Evolutionary conservation across 305 asterid species (phyloP), one percentile per base, ranked within the genome.

Genomic region (Vinca major): DNA sequence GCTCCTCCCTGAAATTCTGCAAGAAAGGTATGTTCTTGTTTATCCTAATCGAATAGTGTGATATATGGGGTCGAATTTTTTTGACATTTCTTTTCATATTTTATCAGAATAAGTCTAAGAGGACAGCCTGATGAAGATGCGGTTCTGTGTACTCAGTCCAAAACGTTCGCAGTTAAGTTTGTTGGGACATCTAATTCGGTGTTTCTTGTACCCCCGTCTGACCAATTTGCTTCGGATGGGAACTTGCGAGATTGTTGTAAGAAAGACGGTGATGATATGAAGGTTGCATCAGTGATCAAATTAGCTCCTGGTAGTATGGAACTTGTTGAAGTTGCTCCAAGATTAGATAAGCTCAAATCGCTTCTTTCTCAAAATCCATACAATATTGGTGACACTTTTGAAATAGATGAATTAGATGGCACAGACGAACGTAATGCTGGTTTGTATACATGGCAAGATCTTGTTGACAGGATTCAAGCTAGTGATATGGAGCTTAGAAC

Each of bases 61-160:
- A 43, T 19, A 48, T 40, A 50, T 7, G 4, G 19, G 19, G 54
- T 50, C 33, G 33, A 6, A 41, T 19, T 21, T 39, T 39, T 51
- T 56, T 68, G 52, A n/a, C 16, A 21, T 61, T 19, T 64, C 7
- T 13, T 62, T 5, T 72, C 45, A 26, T 71, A 20, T 12, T 66
- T 51, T 41, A 52, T 36, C 67, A 90, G 97, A 70, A 97, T 84
- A 74, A 78, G 89, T 45, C 48, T 92, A 79, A 88, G 98, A 85
- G 97, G 98, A 36, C 88, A 81, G 79, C 93, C 87, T 40, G 89
- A 89, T 73, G 98, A 89, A 79, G 97, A 86, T 67, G 96, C 96
- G 70, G 98, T 92, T 83, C 86, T 92, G 43, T 92, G 98, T 73
- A 88, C 90, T 41, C 68, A 71, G 52, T 85, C 95, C 53, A 92